A percentile compares a stretch with the other conserved stretches of the same genome.
Conservation (phyloP, 2,329 filamentous ascomycete species). For the Epichloe uncinata region DNA sequence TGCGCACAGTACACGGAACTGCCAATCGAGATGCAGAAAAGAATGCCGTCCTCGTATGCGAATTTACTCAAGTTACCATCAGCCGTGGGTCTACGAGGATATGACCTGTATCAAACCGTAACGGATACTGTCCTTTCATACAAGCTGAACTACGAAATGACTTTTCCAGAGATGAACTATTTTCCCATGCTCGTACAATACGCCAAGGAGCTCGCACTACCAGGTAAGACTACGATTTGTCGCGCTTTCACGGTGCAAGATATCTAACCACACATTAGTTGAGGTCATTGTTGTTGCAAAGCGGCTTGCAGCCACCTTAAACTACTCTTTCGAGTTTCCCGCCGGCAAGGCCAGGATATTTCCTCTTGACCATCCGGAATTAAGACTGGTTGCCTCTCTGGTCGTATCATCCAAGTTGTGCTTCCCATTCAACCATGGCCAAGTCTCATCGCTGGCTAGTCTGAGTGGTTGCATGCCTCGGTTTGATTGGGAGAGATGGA, state of each 20-base stretch:
- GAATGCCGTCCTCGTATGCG: conserved; percentile 50
- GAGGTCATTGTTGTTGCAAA: conserved; percentile 29
- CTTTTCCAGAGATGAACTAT: conserved; percentile 60
- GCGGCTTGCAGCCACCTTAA: conserved; percentile 34
- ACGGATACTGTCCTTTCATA: conserved; percentile 51
- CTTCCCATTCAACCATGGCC: conserved; percentile 56
- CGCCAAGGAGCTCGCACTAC: conserved; percentile 59
- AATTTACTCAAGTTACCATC: conserved; percentile 40
- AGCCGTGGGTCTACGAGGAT: conserved; percentile 28
- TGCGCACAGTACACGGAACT: conserved; percentile 36
- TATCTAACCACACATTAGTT: conserved; percentile 31
- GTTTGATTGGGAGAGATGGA: conserved; percentile 65
- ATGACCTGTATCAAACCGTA: conserved; percentile 51
- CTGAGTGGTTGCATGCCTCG: conserved; percentile 6
- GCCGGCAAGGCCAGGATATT: conserved; percentile 29
- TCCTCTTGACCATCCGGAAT: conserved; percentile 55
- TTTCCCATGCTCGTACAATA: conserved; percentile 56
- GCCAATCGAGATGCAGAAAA: conserved; percentile 50
- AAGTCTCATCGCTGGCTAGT: conserved; percentile 18
- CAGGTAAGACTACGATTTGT: conserved; percentile 37
- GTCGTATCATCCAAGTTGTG: conserved; percentile 67
- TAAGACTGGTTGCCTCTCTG: conserved; percentile 56
- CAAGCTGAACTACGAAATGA: conserved; percentile 52
- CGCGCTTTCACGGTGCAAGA: neutral
- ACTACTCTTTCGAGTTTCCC: conserved; percentile 41